Conservation (phyloP, 2,329 filamentous ascomycete genomes). For the Aureobasidium mangrovei region DNA sequence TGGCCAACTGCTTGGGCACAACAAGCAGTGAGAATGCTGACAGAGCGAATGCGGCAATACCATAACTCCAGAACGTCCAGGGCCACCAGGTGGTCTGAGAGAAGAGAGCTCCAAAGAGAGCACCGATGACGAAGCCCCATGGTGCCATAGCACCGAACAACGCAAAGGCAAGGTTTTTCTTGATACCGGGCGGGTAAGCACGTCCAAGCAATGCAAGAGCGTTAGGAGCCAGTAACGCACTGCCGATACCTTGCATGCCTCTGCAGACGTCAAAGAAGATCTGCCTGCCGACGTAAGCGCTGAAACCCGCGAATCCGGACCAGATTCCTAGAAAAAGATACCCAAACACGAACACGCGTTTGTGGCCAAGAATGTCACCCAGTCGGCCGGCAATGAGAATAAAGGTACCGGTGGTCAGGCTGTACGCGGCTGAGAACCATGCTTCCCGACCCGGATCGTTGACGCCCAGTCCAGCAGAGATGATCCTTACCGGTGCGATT, state of each 20-base stretch:
- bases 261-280: constrained; percentile 31
- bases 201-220: constrained; percentile 30
- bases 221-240: constrained; percentile 30
- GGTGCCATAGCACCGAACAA: constrained; percentile 31
- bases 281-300: constrained; percentile 27
- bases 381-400: constrained; percentile 38
- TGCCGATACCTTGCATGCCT: constrained; percentile 34
- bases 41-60: constrained; percentile 32
- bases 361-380: constrained; percentile 38
- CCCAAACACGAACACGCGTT: constrained; percentile 33
- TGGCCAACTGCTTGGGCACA: constrained; percentile 28
- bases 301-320: constrained; percentile 33
- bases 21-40: constrained; percentile 31
- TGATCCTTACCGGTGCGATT: constrained; percentile 36
- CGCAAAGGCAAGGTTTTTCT: constrained; percentile 32
- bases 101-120: constrained; percentile 28
- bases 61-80: constrained; percentile 37
- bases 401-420: constrained; percentile 37
- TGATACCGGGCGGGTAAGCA: constrained; percentile 27
- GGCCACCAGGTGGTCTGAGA: constrained; percentile 28
- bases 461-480: constrained; percentile 35
- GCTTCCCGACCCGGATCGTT: constrained; percentile 34
- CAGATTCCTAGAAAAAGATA: constrained; percentile 34
- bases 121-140: constrained; percentile 29
- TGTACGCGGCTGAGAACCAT: constrained; percentile 38